Percentiles rank a stretch among this genome's conserved stretches.
phyloP scores from a whole-genome alignment of 78 protist genomes.

The Chrysochromulina tobinii region DNA sequence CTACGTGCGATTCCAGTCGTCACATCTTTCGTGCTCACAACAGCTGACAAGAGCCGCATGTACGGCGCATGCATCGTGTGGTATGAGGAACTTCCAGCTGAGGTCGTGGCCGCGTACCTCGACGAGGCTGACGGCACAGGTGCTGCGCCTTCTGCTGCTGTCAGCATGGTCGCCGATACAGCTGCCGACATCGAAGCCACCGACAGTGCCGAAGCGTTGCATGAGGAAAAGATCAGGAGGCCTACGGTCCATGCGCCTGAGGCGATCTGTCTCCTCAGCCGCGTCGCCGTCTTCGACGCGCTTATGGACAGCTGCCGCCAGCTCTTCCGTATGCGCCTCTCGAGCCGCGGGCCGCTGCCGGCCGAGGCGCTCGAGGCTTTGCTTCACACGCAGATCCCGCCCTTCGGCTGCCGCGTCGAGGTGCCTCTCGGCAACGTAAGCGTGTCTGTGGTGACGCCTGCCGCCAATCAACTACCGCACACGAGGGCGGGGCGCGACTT shows the following conservation, averaged over 20 bases:
- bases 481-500: background rate
- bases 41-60: background rate
- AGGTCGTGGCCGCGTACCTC: background rate
- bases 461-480: background rate
- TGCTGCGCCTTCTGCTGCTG: too few species aligned
- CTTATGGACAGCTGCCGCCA: background rate
- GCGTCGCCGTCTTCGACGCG: background rate
- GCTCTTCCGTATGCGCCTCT: background rate
- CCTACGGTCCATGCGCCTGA: background rate
- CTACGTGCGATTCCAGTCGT: background rate
- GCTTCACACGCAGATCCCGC: background rate
- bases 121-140: background rate
- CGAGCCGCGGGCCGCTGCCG: background rate
- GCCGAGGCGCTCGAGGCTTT: background rate
- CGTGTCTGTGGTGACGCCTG: background rate
- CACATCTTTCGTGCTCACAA: slow-evolving; percentile 2
- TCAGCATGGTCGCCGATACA: too few species aligned
- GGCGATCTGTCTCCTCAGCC: background rate
- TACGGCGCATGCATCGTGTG: slow-evolving; percentile 24
- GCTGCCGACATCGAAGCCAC: too few species aligned
- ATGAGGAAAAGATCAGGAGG: too few species aligned
- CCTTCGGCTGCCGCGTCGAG: background rate
- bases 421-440: background rate
- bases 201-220: too few species aligned
- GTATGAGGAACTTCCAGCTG: background rate